Evolutionary conservation across 1,284 basidiomycete species (phyloP), one percentile per base, ranked within the genome.

Genomic region (Irpex sp.): DNA sequence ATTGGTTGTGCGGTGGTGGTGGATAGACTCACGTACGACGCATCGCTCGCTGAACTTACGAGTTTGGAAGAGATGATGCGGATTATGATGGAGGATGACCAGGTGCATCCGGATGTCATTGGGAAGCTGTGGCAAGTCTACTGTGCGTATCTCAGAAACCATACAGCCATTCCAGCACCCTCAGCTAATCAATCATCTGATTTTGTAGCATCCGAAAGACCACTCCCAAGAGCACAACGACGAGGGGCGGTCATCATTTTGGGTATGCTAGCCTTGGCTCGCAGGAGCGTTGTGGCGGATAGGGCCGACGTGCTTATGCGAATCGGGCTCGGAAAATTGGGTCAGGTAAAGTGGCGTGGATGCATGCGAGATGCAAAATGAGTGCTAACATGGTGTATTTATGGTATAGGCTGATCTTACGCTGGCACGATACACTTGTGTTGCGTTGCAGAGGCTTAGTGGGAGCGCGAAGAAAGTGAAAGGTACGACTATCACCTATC

Each of bases 381-480:
- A 51, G 28, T 28, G 28, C 21, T 51, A 19, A 51, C 1, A 9
- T n/a, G 39, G 7, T 42, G 39, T 16, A 23, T 10, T 6, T 23
- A 7, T 23, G n/a, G 0, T 12, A 12, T 66, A 96, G 93, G 76
- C 82, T 14, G 97, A 99, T 73, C 81, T 97, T 10, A 91, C 88
- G 0, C 83, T 99, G 16, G 94, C 96, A 0, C 84, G 93, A 58
- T 98, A 98, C 72, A 97, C 95, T 0, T 98, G 94, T 69, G 86
- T 98, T 54, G 95, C 96, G 0, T 77, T 99, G 37, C 93, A 96
- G 68, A 85, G 96, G 0, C 80, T 99, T 16, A 93, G 93, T 56
- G 97, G 97, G 1, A 97, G 93, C 68, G 91, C 87, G 36, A 99
- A 98, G 80, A 99, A 98, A 74, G 87, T 99, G 67, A 99, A 99